Base-by-base conservation (phyloP, 2,329 filamentous ascomycete genomes). In the Aspergillus hiratsukae region DNA sequence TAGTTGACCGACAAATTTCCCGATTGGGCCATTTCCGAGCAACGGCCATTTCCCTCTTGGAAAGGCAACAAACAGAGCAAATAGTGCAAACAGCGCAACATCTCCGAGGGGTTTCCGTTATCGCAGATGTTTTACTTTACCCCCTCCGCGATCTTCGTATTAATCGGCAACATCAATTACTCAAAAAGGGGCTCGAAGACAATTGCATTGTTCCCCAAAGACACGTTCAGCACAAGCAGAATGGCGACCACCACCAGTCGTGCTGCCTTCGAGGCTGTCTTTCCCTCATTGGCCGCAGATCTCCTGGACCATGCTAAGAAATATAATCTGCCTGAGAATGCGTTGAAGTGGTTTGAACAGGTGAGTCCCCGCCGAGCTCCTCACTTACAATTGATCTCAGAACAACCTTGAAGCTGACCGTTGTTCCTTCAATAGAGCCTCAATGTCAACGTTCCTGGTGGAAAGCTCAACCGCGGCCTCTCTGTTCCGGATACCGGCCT, bases 401-500 rank as follows among this genome's bases (percentile, higher is more conserved):
- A 48, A 37, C n/a, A 58, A 37, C 31, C 54, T 21, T 37, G 46
- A 51, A 27, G 31, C 56, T 61, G 11, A 60, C 53, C 45, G 45
- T n/a, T 29, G 2, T 31, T 14, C 40, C 46, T 55, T 29, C 10
- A 23, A 49, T 64, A 97, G 91, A 88, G 83, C 60, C 83, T 97
- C 69, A 84, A 92, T 72, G 83, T 85, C 78, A 99, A 99, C 79
- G 86, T 90, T 6, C 80, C 94, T 53, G 94, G 94, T 66, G 94
- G 94, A 72, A 99, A 99, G 82, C 96, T 92, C 81, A 99, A 99
- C 80, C 91, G 94, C 71, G 94, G 94, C 78, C 95, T 99, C 85
- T 97, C 92, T 49, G 93, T 97, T 58, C 88, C 94, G 64, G 94
- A 99, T 78, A 94, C 91, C 49, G 87, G 87, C 63, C 88, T 90